A percentile compares a stretch with the other conserved stretches of the same genome.
phyloP scores from a whole-genome alignment of 1,284 basidiomycete species.

The Melampsora larici-populina region DNA sequence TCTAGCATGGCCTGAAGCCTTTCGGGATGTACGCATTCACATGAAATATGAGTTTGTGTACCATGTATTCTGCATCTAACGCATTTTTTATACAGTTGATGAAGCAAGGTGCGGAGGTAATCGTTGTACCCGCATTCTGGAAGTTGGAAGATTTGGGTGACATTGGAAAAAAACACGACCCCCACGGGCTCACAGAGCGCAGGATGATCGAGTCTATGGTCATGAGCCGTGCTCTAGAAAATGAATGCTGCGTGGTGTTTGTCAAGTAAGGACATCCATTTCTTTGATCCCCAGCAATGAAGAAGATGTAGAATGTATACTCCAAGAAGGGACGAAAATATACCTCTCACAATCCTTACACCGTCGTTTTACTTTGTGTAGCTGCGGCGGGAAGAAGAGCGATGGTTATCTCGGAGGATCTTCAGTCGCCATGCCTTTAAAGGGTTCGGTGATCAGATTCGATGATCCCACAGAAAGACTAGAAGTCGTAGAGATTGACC shows the following conservation, averaged over 20 bases:
- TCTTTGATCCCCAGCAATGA: background rate
- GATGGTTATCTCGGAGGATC: constrained; percentile 30
- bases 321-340: background rate
- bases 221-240: constrained; percentile 9
- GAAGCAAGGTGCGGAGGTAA: constrained; percentile 25
- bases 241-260: constrained; percentile 30
- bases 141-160: constrained; percentile 8
- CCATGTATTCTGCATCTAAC: background rate
- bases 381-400: constrained; percentile 31
- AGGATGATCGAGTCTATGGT: constrained; percentile 19
- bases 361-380: background rate
- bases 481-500: constrained; percentile 9
- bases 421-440: constrained; percentile 19
- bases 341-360: background rate
- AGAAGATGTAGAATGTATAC: background rate
- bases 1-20: constrained; percentile 40
- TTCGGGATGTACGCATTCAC: background rate
- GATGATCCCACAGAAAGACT: constrained; percentile 9
- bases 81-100: constrained; percentile 2
- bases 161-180: constrained; percentile 18
- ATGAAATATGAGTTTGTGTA: background rate
- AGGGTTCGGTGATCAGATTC: constrained; percentile 11
- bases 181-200: background rate
- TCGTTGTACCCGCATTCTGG: constrained; percentile 28
- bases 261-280: constrained; percentile 17